Evolutionary conservation across 2,329 filamentous ascomycete species (phyloP).

Genomic region (Bisporella sp.): DNA sequence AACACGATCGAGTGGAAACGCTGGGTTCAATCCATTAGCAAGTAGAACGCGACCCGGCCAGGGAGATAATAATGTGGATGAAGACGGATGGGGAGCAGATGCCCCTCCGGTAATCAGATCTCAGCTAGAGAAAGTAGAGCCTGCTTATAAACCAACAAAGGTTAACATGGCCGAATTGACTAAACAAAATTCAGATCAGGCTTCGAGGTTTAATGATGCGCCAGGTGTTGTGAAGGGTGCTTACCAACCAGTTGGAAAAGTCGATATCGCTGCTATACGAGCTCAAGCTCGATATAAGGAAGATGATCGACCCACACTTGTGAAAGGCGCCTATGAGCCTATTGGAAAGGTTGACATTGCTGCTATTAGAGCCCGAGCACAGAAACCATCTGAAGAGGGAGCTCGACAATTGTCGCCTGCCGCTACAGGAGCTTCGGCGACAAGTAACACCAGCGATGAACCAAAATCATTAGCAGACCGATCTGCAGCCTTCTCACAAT

Average conservation of each 20-base stretch:
- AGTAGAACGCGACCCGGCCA: conserved; percentile 52
- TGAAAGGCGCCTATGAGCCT: conserved; percentile 92
- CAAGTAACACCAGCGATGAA: conserved; percentile 36
- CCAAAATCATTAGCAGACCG: conserved; percentile 67
- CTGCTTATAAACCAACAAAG: conserved; percentile 92
- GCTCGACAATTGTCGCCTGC: conserved; percentile 34
- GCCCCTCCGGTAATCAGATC: conserved; percentile 84
- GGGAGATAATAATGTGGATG: conserved; percentile 55
- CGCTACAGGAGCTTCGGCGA: conserved; percentile 32
- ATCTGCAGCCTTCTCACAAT: conserved; percentile 63
- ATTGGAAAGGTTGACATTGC: conserved; percentile 96
- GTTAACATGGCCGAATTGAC: conserved; percentile 86
- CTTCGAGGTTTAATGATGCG: conserved; percentile 48
- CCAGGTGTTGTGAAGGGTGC: conserved; percentile 70
- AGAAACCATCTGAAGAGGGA: conserved; percentile 45
- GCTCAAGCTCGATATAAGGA: conserved; percentile 60
- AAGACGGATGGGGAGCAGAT: conserved; percentile 91
- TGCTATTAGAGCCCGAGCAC: conserved; percentile 78
- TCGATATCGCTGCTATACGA: conserved; percentile 91
- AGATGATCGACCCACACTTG: conserved; percentile 74
- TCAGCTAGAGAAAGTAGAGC: conserved; percentile 82
- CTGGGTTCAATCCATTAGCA: conserved; percentile 58
- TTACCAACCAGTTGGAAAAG: conserved; percentile 92
- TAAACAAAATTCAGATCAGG: conserved; percentile 57
- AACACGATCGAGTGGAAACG: conserved; percentile 43